These are phyloP conservation scores for Verbascum thapsus DNA, from an alignment of 257 asterid species.

Conservation along the genomic window DNA sequence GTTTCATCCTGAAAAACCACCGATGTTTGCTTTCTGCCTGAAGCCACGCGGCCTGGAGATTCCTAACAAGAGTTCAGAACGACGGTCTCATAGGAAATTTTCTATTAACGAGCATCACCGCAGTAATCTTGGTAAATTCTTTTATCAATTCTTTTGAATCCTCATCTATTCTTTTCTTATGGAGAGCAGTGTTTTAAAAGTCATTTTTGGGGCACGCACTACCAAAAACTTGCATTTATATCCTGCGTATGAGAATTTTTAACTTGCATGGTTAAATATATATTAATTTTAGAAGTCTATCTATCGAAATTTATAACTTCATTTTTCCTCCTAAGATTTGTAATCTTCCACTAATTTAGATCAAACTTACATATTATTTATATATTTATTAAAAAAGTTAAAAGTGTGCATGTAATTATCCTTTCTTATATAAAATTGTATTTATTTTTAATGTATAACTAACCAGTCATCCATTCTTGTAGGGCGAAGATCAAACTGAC, in stretches of 20 bases:
- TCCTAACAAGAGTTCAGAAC: slow-evolving; percentile 68
- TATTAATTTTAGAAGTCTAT: not conserved
- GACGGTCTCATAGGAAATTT: slow-evolving; percentile 68
- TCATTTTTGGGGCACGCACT: too few relatives aligned
- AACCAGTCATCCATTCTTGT: slow-evolving; percentile 22
- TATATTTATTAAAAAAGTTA: too few relatives aligned
- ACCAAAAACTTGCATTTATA: too few relatives aligned
- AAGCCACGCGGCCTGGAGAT: slow-evolving; percentile 77
- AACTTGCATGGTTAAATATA: too few relatives aligned
- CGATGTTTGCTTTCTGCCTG: slow-evolving; percentile 75
- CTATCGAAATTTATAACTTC: too few relatives aligned
- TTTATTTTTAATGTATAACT: not conserved
- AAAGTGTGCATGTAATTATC: too few relatives aligned
- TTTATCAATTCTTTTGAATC: not conserved
- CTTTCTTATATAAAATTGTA: not conserved
- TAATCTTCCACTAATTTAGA: too few relatives aligned
- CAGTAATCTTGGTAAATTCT: slow-evolving; percentile 55
- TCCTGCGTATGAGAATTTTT: too few relatives aligned
- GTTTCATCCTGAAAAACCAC: slow-evolving; percentile 56
- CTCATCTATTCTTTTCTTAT: not conserved
- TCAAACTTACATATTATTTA: too few relatives aligned
- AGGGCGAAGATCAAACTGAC: slow-evolving; percentile 59
- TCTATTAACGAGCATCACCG: slow-evolving; percentile 54
- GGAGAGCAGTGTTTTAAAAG: too few relatives aligned
- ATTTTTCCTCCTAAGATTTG: too few relatives aligned